Evolutionary conservation across 768 basidiomycete species (phyloP).

Genomic region (Dioszegia hungarica): DNA sequence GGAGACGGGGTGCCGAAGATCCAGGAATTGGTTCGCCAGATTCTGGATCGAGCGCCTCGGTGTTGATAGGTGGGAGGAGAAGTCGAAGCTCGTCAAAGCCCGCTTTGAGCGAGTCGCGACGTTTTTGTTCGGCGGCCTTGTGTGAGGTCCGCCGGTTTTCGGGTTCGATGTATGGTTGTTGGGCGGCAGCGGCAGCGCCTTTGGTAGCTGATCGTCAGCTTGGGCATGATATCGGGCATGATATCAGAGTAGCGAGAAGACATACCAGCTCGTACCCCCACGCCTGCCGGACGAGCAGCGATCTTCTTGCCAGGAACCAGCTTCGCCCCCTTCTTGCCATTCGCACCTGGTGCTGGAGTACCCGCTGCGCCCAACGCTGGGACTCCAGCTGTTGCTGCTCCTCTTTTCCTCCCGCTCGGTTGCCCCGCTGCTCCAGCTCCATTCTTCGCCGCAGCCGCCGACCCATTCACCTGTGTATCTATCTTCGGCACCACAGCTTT

Average conservation of each 20-base stretch:
- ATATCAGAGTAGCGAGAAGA: background rate
- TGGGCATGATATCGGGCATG: background rate
- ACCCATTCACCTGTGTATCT: background rate
- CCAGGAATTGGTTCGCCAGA: slow-evolving; percentile 76
- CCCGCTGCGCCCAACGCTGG: background rate
- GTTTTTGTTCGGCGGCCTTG: slow-evolving; percentile 95
- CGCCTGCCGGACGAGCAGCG: slow-evolving; percentile 25
- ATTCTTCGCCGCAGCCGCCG: background rate
- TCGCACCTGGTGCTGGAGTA: background rate
- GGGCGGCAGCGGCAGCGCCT: slow-evolving; percentile 50
- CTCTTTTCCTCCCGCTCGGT: no score
- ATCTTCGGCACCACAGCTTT: slow-evolving; percentile 3
- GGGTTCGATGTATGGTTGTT: slow-evolving; percentile 16
- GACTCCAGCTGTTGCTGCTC: no score
- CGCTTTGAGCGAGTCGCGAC: slow-evolving; percentile 90
- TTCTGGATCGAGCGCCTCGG: slow-evolving; percentile 62
- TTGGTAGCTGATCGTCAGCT: slow-evolving; percentile 15
- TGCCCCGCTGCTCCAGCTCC: no score
- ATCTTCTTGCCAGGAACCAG: slow-evolving; percentile 29
- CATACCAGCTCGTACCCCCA: slow-evolving; percentile 32
- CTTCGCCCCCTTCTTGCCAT: slow-evolving; percentile 7
- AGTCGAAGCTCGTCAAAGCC: slow-evolving; percentile 60
- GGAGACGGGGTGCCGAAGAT: slow-evolving; percentile 80
- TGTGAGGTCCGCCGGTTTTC: slow-evolving; percentile 54
- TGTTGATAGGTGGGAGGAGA: slow-evolving; percentile 80